A percentile compares a stretch with the other conserved stretches of the same genome.
phyloP scores from a whole-genome alignment of 352 stramenopile species.

The Globisporangium perplexum region DNA sequence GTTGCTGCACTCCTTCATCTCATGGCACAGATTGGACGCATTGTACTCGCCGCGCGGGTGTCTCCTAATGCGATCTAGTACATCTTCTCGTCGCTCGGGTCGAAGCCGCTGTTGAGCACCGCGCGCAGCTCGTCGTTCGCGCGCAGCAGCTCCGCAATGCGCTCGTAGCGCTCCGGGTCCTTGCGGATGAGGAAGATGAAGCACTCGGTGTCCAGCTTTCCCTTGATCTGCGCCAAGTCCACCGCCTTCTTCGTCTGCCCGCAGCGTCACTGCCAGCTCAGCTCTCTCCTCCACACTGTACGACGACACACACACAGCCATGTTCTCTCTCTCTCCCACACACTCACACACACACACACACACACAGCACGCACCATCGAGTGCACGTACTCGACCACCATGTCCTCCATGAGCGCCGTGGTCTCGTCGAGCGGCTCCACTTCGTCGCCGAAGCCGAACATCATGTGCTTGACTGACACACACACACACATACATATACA shows the following conservation, averaged over 20 bases:
- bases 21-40: background rate
- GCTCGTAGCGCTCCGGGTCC: conserved; percentile 73
- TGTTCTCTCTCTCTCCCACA: background rate
- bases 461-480: conserved; percentile 82
- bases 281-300: too few relatives aligned
- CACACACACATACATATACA: background rate
- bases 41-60: too few relatives aligned
- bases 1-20: too few relatives aligned
- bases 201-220: conserved; percentile 84
- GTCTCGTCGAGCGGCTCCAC: conserved; percentile 65
- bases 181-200: conserved; percentile 89
- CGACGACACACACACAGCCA: too few relatives aligned
- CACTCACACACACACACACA: background rate
- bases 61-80: conserved; percentile 34
- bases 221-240: conserved; percentile 74
- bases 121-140: conserved; percentile 84
- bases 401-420: conserved; percentile 79
- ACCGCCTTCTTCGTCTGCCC: conserved; percentile 81
- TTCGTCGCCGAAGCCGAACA: conserved; percentile 85
- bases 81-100: conserved; percentile 86
- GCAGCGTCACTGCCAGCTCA: background rate
- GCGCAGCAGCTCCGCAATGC: conserved; percentile 73
- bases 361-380: conserved; percentile 52
- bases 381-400: conserved; percentile 79
- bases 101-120: conserved; percentile 85